A percentile compares a stretch with the other conserved stretches of the same genome.
phyloP scores from a whole-genome alignment of 176 grass and related monocot species.

The Triticum dicoccoides region DNA sequence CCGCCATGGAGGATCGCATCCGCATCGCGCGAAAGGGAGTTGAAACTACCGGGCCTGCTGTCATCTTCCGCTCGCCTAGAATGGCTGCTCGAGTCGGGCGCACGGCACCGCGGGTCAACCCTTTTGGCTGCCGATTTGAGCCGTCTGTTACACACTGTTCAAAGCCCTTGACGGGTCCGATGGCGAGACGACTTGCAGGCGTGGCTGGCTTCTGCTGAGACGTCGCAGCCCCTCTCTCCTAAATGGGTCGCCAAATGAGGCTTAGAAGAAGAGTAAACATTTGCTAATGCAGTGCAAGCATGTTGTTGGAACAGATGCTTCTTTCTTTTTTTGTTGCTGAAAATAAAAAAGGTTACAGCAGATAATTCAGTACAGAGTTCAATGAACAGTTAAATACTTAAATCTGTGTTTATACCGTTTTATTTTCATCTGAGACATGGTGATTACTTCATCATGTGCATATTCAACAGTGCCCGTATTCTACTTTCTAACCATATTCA shows the following conservation, averaged over 20 bases:
- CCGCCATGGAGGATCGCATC: not conserved
- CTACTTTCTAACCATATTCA: not conserved
- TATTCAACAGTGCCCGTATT: not conserved
- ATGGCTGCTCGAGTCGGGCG: conserved; percentile 1
- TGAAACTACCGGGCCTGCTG: conserved; percentile 23
- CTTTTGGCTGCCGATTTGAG: conserved; percentile 19
- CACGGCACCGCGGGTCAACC: conserved; percentile 4
- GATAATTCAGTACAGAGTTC: not conserved
- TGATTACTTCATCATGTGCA: not conserved
- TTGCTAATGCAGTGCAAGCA: too few relatives aligned
- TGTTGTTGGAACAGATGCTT: too few relatives aligned
- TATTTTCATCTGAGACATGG: not conserved
- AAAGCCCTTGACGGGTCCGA: not conserved
- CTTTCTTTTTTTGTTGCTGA: not conserved
- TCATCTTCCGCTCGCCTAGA: not conserved
- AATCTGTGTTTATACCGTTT: not conserved
- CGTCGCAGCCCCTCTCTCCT: not conserved
- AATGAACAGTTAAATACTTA: not conserved
- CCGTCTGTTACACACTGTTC: conserved; percentile 22
- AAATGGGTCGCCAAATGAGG: not conserved
- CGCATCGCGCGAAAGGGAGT: conserved; percentile 20
- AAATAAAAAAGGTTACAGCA: not conserved
- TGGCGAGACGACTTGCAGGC: not conserved
- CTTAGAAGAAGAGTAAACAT: not conserved
- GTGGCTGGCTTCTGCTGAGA: not conserved